Base-by-base conservation (phyloP, 164 flowering plant genomes). In the Magnolia sinica region DNA sequence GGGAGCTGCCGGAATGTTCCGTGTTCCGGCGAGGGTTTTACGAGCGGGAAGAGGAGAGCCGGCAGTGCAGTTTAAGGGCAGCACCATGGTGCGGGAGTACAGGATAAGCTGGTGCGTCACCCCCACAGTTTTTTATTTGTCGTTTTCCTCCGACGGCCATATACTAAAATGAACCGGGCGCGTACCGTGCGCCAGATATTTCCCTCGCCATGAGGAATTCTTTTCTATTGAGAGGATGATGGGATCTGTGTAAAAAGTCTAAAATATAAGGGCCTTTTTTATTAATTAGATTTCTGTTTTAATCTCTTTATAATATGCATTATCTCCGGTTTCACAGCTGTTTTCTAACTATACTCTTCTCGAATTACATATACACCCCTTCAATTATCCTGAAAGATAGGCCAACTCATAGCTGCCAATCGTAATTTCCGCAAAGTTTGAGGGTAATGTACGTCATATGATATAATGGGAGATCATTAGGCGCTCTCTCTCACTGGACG, bases 1-100 rank as follows among this genome's bases (percentile, higher is more conserved):
- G 91, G 0, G 98, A 94, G 87, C 73, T 94, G 81, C 98, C 98
- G 76, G 98, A 90, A 80, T 91, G 91, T 55, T 89, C 98, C n/a
- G 58, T 83, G 74, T 92, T 94, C 81, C 81, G 91, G 73, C 84
- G 86, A 64, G 83, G 86, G 74, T 64, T 76, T 64, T 71, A 76
- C 64, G 79, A 76, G 72, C 79, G 68, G 27, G 87, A 82, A 63
- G 85, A 80, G 82, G 81, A 74, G 64, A 75, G 76, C 16, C 81
- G 83, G 74, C 80, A 80, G 80, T 77, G 75, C 67, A 74, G 73
- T 66, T n/a, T 82, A 49, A 59, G 79, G 64, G 73, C 83, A 73
- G 85, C 86, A 13, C 66, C 85, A 2, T 82, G 79, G 83, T 88
- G 87, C 70, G 87, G 87, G 70, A 81, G 86, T 77, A 81, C 88